phyloP scores from a whole-genome alignment of 192 early-diverging fungal genomes.

The Rhizoclosmatium globosum region DNA sequence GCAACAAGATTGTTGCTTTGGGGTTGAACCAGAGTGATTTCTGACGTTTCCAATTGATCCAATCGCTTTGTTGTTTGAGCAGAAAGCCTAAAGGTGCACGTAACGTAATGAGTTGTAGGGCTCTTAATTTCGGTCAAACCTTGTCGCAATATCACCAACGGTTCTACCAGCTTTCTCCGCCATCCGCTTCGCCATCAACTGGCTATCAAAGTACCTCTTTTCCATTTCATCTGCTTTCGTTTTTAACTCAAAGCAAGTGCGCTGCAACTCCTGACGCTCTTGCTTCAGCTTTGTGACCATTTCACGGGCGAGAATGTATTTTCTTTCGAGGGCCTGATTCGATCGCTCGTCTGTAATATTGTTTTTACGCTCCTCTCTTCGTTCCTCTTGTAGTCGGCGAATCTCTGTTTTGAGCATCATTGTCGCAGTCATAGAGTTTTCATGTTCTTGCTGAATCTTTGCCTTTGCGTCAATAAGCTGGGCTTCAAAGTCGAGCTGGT shows the following conservation, averaged over 20 bases:
- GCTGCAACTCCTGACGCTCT: slow-evolving; percentile 49
- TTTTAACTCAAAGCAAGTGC: slow-evolving; percentile 45
- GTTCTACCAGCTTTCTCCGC: slow-evolving; percentile 36
- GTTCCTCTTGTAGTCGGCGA: slow-evolving; percentile 49
- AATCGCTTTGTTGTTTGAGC: neutral
- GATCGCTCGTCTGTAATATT: slow-evolving; percentile 44
- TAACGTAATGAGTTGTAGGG: too few species aligned
- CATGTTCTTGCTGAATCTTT: slow-evolving; percentile 50
- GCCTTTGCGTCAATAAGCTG: slow-evolving; percentile 51
- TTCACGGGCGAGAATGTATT: slow-evolving; percentile 50
- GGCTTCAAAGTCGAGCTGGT: slow-evolving; percentile 47
- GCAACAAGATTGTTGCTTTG: neutral
- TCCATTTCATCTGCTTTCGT: slow-evolving; percentile 46
- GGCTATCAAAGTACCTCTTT: slow-evolving; percentile 39
- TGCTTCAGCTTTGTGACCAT: slow-evolving; percentile 54
- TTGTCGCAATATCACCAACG: slow-evolving; percentile 35
- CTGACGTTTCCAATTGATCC: neutral
- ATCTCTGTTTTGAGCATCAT: slow-evolving; percentile 59
- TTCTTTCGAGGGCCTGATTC: slow-evolving; percentile 46
- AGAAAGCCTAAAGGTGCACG: neutral
- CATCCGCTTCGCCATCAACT: slow-evolving; percentile 36
- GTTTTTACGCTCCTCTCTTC: slow-evolving; percentile 34
- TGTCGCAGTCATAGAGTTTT: slow-evolving; percentile 50
- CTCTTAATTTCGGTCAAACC: neutral
- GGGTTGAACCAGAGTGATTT: slow-evolving; percentile 12